Base-by-base conservation (phyloP, 345 rosid genomes). In the Abelmoschus esculentus region DNA sequence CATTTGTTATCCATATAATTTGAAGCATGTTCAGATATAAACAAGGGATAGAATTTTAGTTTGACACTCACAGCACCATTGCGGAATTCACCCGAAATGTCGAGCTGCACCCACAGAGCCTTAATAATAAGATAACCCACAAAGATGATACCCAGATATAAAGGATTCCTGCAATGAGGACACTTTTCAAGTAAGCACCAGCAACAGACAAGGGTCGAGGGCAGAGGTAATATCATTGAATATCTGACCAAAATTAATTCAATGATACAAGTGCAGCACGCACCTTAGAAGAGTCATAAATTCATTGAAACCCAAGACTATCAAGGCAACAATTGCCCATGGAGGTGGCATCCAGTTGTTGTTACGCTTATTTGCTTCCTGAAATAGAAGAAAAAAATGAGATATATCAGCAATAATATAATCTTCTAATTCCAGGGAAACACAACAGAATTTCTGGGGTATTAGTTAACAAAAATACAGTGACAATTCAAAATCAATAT, bases 331-430 rank as follows among this genome's bases (percentile, higher is more conserved):
- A 74, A 96, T 92, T 62, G 99, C 99, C 99, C 99, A 92, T 78
- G 99, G 97, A 76, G 99, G 99, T 67, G 99, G 99, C 60, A 92
- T 66, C 97, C 96, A 92, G 87, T 89, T 96, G 91, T 90, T 92
- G 73, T 77, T 89, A 68, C 96, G 95, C 73, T 80, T 84, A 80
- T 87, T 88, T 40, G 99, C 99, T 88, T 96, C 99, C 99, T 96
- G 92, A 71, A 83, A 78, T 67, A 64, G 58, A 58, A 60, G 1
- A 61, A 22, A 22, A 40, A 63, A 40, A 1, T 63, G 40, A 12
- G 53, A 42, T 12, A 10, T 52, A 26, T 65, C 13, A n/a, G 52
- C 13, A 46, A 40, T 11, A 57, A 69, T 36, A 68, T 38, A 32
- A 22, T 32, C 32, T 34, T 22, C 10, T 3, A 32, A 7, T 52